Evolutionary conservation across 495 filamentous ascomycete genomes (phyloP).

Genomic region (Articulospora tetracladia): DNA sequence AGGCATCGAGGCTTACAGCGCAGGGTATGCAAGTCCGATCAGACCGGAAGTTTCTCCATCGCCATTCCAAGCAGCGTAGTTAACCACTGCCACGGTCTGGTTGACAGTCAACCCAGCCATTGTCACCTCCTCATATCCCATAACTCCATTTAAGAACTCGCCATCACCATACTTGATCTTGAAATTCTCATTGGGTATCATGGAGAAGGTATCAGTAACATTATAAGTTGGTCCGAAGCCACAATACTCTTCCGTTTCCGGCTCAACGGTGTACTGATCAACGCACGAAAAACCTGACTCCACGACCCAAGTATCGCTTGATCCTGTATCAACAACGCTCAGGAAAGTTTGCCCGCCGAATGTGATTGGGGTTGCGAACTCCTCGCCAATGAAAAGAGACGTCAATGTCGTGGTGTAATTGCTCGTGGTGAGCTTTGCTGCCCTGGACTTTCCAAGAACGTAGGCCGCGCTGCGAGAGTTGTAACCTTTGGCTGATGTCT

Average conservation of each 20-base stretch:
- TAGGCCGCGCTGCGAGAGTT: conserved; percentile 9
- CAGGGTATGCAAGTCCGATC: conserved; percentile 58
- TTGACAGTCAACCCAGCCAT: conserved; percentile 52
- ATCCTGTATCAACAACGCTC: conserved; percentile 58
- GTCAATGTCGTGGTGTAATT: conserved; percentile 6
- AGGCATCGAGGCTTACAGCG: conserved; percentile 9
- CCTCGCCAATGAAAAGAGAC: conserved; percentile 12
- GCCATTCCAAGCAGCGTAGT: conserved; percentile 43
- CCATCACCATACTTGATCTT: conserved; percentile 57
- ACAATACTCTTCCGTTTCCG: conserved; percentile 35
- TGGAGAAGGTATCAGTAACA: conserved; percentile 32
- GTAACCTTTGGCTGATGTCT: conserved; percentile 2
- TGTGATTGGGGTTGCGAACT: conserved; percentile 21
- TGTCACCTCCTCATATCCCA: conserved; percentile 54
- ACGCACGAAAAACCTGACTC: conserved; percentile 45
- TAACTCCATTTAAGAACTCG: conserved; percentile 48
- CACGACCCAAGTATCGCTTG: conserved; percentile 58
- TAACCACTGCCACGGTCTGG: conserved; percentile 51
- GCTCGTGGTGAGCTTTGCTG: not conserved
- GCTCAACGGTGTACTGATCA: conserved; percentile 22
- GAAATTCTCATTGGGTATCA: conserved; percentile 47
- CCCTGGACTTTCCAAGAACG: not conserved
- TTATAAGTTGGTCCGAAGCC: conserved; percentile 41
- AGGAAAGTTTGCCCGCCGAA: conserved; percentile 43
- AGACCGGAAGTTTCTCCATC: conserved; percentile 50